phyloP scores from a whole-genome alignment of 768 basidiomycete species.

The Russula ochroleuca region DNA sequence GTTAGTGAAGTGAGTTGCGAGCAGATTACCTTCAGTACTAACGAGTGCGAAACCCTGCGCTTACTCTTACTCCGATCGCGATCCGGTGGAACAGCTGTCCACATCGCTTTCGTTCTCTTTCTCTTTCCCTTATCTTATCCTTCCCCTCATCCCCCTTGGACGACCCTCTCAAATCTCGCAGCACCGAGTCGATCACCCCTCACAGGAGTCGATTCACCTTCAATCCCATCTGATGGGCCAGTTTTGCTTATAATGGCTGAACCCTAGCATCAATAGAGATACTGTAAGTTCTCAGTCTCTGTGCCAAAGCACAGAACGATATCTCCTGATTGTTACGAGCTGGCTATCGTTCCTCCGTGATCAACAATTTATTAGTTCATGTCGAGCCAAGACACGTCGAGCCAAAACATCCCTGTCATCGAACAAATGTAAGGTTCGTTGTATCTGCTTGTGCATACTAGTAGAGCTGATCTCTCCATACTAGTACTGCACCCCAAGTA shows the following conservation, averaged over 20 bases:
- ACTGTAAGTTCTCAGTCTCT: too few relatives aligned
- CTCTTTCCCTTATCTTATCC: too few relatives aligned
- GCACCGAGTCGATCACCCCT: too few relatives aligned
- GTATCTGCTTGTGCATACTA: not conserved
- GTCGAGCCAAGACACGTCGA: not conserved
- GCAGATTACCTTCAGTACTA: too few relatives aligned
- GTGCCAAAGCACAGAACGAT: not conserved
- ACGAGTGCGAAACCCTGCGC: too few relatives aligned
- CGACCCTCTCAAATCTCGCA: too few relatives aligned
- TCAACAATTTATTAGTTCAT: not conserved
- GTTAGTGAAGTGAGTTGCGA: too few relatives aligned
- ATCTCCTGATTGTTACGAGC: not conserved
- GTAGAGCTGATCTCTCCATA: not conserved
- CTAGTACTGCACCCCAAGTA: constrained; percentile 12
- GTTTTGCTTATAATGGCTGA: not conserved
- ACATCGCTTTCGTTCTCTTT: too few relatives aligned
- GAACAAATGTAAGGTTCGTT: not conserved
- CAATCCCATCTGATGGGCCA: not conserved
- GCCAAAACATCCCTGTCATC: not conserved
- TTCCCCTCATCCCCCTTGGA: too few relatives aligned
- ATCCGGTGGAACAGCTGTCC: too few relatives aligned
- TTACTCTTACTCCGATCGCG: too few relatives aligned
- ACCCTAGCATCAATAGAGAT: not conserved
- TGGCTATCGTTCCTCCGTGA: not conserved
- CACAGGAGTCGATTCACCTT: too few relatives aligned